phyloP scores from a whole-genome alignment of 106 monocot species.

The Apostasia shenzhenica region DNA sequence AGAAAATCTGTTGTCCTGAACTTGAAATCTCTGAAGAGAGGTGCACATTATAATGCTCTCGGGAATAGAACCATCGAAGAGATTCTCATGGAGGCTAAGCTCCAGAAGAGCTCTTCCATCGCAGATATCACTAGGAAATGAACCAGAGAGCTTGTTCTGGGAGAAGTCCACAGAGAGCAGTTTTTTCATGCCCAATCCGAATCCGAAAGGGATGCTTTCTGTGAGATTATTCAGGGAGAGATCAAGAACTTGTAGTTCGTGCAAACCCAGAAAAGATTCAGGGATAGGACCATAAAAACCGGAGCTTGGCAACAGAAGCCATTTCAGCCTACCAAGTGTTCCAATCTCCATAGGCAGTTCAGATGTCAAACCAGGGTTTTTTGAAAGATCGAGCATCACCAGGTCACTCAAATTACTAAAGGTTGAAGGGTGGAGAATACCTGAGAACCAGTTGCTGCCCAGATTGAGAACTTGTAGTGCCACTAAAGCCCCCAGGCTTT shows the following conservation, averaged over 20 bases:
- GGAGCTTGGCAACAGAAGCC: slow-evolving; percentile 36
- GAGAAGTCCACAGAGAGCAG: slow-evolving; percentile 54
- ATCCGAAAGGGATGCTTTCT: slow-evolving; percentile 38
- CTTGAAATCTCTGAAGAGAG: slow-evolving; percentile 49
- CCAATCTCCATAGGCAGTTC: slow-evolving; percentile 47
- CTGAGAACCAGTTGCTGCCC: slow-evolving; percentile 48
- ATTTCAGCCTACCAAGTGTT: slow-evolving; percentile 23
- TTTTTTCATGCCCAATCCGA: slow-evolving; percentile 38
- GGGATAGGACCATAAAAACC: slow-evolving; percentile 51
- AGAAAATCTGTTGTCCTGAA: slow-evolving; percentile 48
- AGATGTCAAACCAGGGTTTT: slow-evolving; percentile 35
- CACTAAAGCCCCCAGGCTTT: slow-evolving; percentile 21
- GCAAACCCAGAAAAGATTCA: slow-evolving; percentile 26
- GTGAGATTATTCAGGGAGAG: slow-evolving; percentile 56
- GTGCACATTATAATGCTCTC: slow-evolving; percentile 28
- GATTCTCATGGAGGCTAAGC: slow-evolving; percentile 39
- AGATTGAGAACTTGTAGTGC: slow-evolving; percentile 50
- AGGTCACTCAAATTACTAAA: slow-evolving; percentile 35
- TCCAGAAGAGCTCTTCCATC: slow-evolving; percentile 30
- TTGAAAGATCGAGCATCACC: slow-evolving; percentile 40
- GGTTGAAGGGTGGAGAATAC: slow-evolving; percentile 29
- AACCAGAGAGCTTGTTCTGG: slow-evolving; percentile 48
- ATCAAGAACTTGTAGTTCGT: slow-evolving; percentile 41
- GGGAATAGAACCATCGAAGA: slow-evolving; percentile 31
- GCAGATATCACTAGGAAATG: slow-evolving; percentile 51